Evolutionary conservation across 2,329 filamentous ascomycete genomes (phyloP).

Genomic region (Aspergillus aculeatus): DNA sequence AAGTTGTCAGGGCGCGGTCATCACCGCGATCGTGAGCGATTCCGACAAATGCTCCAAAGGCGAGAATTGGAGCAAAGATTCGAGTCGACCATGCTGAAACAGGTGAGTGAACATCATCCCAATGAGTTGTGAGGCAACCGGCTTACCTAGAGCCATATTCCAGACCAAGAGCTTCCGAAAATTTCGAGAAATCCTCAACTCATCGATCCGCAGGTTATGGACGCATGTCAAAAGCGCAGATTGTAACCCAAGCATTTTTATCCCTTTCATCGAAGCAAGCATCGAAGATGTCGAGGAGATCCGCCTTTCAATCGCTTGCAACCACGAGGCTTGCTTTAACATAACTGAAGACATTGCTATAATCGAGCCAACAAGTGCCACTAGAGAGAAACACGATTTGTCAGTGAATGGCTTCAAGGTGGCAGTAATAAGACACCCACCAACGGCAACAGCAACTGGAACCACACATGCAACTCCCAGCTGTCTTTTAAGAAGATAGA

Average conservation of each 20-base stretch:
- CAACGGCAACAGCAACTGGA: slow-evolving; percentile 45
- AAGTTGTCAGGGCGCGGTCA: slow-evolving; percentile 37
- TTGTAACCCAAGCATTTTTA: slow-evolving; percentile 52
- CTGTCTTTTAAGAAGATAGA: slow-evolving; percentile 43
- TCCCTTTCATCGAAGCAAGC: slow-evolving; percentile 51
- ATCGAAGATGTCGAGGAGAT: slow-evolving; percentile 51
- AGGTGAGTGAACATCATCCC: neutral
- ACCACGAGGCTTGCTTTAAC: slow-evolving; percentile 47
- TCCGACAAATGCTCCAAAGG: slow-evolving; percentile 46
- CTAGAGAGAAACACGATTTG: slow-evolving; percentile 14
- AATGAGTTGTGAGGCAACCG: neutral
- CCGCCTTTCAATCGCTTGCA: slow-evolving; percentile 51
- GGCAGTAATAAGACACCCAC: slow-evolving; percentile 23
- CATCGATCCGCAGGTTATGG: slow-evolving; percentile 40
- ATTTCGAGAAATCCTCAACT: slow-evolving; percentile 42
- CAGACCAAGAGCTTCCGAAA: slow-evolving; percentile 45
- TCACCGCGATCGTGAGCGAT: slow-evolving; percentile 38
- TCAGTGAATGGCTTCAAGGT: neutral
- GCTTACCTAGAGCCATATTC: slow-evolving; percentile 40
- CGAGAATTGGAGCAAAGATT: slow-evolving; percentile 46
- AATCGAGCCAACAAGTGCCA: slow-evolving; percentile 36
- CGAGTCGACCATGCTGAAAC: slow-evolving; percentile 38
- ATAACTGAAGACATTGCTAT: slow-evolving; percentile 39
- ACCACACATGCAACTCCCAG: slow-evolving; percentile 46
- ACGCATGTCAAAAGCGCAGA: slow-evolving; percentile 40